Conservation (phyloP, 2,329 filamentous ascomycete genomes). For the Diaporthe eres region DNA sequence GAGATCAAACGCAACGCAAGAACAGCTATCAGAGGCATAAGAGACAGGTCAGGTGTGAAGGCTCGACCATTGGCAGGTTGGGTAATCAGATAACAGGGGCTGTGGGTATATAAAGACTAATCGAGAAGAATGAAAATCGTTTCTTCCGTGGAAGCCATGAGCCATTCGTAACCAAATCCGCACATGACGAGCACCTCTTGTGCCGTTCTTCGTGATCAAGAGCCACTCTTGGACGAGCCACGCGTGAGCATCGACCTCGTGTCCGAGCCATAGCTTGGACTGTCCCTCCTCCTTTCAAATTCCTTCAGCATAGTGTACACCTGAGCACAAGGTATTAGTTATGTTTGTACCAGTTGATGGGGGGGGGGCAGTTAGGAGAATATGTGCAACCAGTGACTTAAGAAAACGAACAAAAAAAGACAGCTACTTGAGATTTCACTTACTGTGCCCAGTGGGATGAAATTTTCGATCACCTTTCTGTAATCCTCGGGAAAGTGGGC, state of each 20-base stretch:
- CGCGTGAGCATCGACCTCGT: constrained; percentile 16
- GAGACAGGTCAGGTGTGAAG: constrained; percentile 26
- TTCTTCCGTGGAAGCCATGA: constrained; percentile 34
- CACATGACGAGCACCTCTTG: constrained; percentile 5
- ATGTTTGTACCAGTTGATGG: not conserved
- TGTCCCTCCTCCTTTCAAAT: constrained; percentile 28
- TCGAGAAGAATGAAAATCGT: constrained; percentile 29
- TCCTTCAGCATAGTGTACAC: constrained; percentile 37
- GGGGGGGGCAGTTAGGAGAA: not conserved
- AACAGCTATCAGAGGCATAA: constrained; percentile 17
- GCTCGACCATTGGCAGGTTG: constrained; percentile 27
- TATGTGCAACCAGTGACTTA: not conserved
- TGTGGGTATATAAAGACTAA: constrained; percentile 32
- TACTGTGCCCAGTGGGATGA: constrained; percentile 24
- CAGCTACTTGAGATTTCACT: not conserved
- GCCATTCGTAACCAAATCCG: constrained; percentile 25
- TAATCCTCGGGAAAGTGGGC: constrained; percentile 1
- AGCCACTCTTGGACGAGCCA: constrained; percentile 17
- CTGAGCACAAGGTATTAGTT: not conserved
- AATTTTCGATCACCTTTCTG: not conserved
- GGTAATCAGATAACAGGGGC: constrained; percentile 24
- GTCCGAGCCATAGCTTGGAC: not conserved
- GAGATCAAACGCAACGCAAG: constrained; percentile 19
- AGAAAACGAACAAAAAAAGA: too few relatives aligned
- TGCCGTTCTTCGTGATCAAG: not conserved